These are phyloP conservation scores for Phoma sp. DNA, from an alignment of 2,329 filamentous ascomycete genomes.

Conservation along the genomic window DNA sequence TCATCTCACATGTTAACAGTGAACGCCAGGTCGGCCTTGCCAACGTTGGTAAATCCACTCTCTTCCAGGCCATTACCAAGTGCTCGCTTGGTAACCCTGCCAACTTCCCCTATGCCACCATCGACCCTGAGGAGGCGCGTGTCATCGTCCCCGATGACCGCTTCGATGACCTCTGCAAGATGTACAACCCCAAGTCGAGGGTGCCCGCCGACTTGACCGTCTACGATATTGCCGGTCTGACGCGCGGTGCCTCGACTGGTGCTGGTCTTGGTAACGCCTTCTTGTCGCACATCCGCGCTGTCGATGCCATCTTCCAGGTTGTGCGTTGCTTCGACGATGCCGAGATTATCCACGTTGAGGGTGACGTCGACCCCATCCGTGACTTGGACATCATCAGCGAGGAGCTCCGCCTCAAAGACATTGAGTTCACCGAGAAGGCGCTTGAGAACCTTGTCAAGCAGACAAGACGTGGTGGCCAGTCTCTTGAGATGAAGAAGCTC, in stretches of 20 bases:
- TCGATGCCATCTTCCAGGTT: conserved; percentile 97
- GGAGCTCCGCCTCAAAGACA: conserved; percentile 96
- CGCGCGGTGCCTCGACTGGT: conserved; percentile 93
- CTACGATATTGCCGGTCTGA: conserved; percentile 98
- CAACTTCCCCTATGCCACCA: conserved; percentile 99
- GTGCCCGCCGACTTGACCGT: conserved; percentile 98
- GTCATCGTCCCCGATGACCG: conserved; percentile 96
- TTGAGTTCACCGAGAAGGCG: conserved; percentile 97
- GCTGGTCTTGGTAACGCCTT: conserved; percentile 97
- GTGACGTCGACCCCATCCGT: conserved; percentile 92
- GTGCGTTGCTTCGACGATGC: conserved; percentile 98
- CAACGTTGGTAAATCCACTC: conserved; percentile 98
- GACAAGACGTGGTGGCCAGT: conserved; percentile 91
- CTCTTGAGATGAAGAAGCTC: conserved; percentile 96
- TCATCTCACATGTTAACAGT: conserved; percentile 51
- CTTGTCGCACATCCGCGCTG: conserved; percentile 96
- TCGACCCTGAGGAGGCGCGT: conserved; percentile 96
- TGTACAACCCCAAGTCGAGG: conserved; percentile 96
- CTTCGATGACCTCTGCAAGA: conserved; percentile 92
- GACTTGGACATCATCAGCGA: conserved; percentile 97
- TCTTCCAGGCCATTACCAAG: conserved; percentile 99
- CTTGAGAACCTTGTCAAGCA: conserved; percentile 92
- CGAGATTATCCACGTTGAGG: conserved; percentile 99
- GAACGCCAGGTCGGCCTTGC: conserved; percentile 85
- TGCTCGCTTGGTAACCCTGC: conserved; percentile 96